Base-by-base conservation (phyloP, 2,329 filamentous ascomycete genomes). In the Pyricularia sp. region DNA sequence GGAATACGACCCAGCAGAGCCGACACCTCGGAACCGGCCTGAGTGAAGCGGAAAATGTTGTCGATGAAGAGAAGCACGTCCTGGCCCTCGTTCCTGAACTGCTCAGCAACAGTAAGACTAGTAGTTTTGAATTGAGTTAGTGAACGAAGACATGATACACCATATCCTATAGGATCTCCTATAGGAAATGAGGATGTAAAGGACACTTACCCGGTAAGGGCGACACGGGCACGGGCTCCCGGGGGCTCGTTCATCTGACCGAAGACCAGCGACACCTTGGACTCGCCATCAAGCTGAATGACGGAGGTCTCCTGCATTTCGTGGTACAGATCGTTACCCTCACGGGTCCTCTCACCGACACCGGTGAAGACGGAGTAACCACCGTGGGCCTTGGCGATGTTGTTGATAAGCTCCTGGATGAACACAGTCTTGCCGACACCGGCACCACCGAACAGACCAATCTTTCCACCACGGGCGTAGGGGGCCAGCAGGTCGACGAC, bases 211-310 rank as follows among this genome's bases (percentile, higher is more conserved):
- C 94, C 94, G 81, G 95, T 99, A 79, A 99, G 91, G 78, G 95
- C 95, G 79, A 99, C 95, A 97, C 95, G 94, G 81, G 95, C 95
- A 93, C 95, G 95, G 80, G 95, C 95, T 88, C 95, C 95, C 73
- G 95, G 95, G 82, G 95, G 95, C 88, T 99, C 95, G 90, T 99
- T 99, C 95, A 99, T 99, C 88, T 99, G 95, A 88, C 95, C 95
- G 86, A 99, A 99, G 76, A 99, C 95, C 76, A 99, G 87, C 73
- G 95, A 93, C 86, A 98, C 95, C 91, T 99, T 99, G 83, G 95
- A 98, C 79, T 97, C 94, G 84, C 95, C 95, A 74, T 99, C 95
- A 75, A 99, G 93, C 84, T 99, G 90, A 84, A 99, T 99, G 88
- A 99, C 95, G 80, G 92, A 93, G 76, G 95, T 99, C 87, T 99